These are phyloP conservation scores for Amaranthus tricolor DNA, from an alignment of 179 eudicot genomes.

Conservation along the genomic window DNA sequence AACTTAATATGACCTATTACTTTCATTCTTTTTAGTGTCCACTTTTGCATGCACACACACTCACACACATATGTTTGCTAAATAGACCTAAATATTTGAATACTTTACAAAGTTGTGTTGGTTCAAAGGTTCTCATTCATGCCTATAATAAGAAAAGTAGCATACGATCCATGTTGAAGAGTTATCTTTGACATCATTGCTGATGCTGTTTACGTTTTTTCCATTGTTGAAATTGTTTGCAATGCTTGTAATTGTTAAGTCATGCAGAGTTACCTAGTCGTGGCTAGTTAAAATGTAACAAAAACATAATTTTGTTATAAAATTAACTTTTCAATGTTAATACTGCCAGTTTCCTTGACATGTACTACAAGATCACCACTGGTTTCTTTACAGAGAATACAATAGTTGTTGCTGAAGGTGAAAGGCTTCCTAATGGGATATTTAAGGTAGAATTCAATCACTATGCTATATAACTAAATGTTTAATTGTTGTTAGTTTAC, in stretches of 20 bases:
- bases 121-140: background rate
- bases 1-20: background rate
- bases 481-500: background rate
- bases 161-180: background rate
- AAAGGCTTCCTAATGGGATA: constrained; percentile 68
- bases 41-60: background rate
- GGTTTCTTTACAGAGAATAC: constrained; percentile 91
- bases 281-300: background rate
- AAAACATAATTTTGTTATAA: too few relatives aligned
- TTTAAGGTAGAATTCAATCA: constrained; percentile 57
- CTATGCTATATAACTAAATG: background rate
- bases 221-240: background rate
- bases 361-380: constrained; percentile 72
- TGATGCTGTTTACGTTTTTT: background rate
- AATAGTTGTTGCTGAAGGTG: constrained; percentile 90
- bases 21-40: background rate
- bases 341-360: constrained; percentile 48
- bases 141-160: background rate
- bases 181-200: background rate
- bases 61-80: too few relatives aligned
- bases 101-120: background rate
- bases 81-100: background rate
- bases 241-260: background rate
- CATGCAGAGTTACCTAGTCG: background rate
- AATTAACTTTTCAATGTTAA: too few relatives aligned